Conservation (phyloP, 2,329 filamentous ascomycete species). For the Alternaria gansuensis region DNA sequence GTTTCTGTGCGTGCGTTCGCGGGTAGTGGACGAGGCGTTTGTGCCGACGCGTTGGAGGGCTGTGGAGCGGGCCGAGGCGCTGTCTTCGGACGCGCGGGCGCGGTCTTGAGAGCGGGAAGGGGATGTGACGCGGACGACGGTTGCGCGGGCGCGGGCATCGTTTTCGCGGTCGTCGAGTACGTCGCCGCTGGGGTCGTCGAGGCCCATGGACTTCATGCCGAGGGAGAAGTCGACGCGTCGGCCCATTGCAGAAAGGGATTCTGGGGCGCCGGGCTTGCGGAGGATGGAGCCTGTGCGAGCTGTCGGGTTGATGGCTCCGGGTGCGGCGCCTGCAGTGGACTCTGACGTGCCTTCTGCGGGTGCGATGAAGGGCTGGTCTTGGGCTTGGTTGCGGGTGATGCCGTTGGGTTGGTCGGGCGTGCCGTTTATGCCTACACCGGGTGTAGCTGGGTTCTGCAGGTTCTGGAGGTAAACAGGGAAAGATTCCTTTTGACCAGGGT, state of each 20-base stretch:
- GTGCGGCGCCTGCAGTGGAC: conserved; percentile 7
- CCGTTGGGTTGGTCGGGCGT: conserved; percentile 58
- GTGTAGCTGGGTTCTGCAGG: conserved; percentile 56
- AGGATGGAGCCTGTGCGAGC: conserved; percentile 63
- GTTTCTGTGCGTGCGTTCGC: conserved; percentile 62
- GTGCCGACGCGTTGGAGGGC: conserved; percentile 49
- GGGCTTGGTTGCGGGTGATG: conserved; percentile 45
- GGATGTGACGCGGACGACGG: conserved; percentile 54
- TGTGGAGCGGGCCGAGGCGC: conserved; percentile 39
- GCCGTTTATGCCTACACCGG: conserved; percentile 54
- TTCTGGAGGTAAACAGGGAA: conserved; percentile 72
- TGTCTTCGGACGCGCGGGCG: conserved; percentile 44
- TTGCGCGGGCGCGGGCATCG: conserved; percentile 47
- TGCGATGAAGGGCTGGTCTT: conserved; percentile 57
- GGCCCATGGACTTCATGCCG: conserved; percentile 68
- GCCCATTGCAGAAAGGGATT: conserved; percentile 66
- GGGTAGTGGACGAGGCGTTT: conserved; percentile 42
- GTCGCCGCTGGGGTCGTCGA: conserved; percentile 69
- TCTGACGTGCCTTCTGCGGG: conserved; percentile 37
- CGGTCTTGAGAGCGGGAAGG: conserved; percentile 45
- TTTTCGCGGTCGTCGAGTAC: conserved; percentile 67
- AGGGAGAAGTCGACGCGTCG: conserved; percentile 76
- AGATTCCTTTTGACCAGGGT: conserved; percentile 71
- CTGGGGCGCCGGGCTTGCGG: conserved; percentile 63
- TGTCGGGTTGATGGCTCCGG: conserved; percentile 4